A percentile compares a stretch with the other conserved stretches of the same genome.
These are phyloP conservation scores for Emiliania huxleyi DNA, from an alignment of 78 protist genomes.

Conservation along the genomic window DNA sequence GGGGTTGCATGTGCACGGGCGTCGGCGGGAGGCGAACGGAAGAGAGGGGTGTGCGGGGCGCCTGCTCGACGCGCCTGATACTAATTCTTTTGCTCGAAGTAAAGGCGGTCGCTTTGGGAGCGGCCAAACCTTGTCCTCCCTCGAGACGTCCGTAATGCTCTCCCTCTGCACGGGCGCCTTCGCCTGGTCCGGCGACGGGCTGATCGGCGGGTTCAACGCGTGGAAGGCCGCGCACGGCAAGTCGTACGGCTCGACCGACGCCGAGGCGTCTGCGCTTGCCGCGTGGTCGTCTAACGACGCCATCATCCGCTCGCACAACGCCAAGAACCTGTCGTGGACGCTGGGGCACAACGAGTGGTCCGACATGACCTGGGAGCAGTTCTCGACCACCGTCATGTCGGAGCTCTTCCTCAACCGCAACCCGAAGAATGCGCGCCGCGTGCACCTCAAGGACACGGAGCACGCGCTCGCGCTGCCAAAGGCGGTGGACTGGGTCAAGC, in stretches of 20 bases:
- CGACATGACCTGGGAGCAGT: slow-evolving; percentile 56
- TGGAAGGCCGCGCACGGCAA: background rate
- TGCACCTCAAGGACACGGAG: background rate
- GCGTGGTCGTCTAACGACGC: background rate
- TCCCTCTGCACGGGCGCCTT: background rate
- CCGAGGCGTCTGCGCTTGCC: background rate
- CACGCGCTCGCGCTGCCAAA: background rate
- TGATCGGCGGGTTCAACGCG: background rate
- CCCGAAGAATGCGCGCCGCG: background rate
- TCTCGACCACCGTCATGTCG: background rate
- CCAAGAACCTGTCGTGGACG: background rate
- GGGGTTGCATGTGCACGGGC: too few relatives aligned
- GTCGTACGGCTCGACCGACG: background rate
- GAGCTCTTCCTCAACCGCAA: background rate
- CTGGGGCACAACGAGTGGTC: slow-evolving; percentile 75
- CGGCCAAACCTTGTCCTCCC: too few relatives aligned
- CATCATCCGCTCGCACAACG: background rate
- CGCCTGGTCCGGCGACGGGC: background rate
- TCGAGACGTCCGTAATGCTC: too few relatives aligned
- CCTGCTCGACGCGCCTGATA: background rate
- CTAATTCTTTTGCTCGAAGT: too few relatives aligned
- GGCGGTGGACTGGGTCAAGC: slow-evolving; percentile 69
- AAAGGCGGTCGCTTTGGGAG: too few relatives aligned
- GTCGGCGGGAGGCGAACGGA: too few relatives aligned
- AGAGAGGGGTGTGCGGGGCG: too few relatives aligned